phyloP scores from a whole-genome alignment of 2,329 filamentous ascomycete species.

The Pezicula neosporulosa region DNA sequence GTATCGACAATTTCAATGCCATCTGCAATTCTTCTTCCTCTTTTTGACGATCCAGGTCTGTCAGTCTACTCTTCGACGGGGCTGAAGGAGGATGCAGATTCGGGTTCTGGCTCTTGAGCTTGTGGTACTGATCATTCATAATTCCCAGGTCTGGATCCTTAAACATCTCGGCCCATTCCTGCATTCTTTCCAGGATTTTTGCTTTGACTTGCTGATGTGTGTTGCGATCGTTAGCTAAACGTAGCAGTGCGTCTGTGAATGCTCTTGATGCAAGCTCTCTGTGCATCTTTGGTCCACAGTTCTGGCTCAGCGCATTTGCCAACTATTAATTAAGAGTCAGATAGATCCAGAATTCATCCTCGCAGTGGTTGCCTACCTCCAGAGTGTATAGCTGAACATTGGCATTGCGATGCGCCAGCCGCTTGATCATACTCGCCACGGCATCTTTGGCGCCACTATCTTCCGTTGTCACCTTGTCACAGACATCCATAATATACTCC shows the following conservation, averaged over 20 bases:
- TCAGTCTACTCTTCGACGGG: conserved; percentile 88
- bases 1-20: conserved; percentile 86
- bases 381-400: conserved; percentile 78
- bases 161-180: conserved; percentile 96
- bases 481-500: conserved; percentile 52
- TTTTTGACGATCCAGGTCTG: conserved; percentile 83
- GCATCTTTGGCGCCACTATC: conserved; percentile 58
- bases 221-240: conserved; percentile 89
- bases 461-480: conserved; percentile 35
- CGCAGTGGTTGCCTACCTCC: conserved; percentile 40
- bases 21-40: conserved; percentile 98
- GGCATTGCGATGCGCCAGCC: conserved; percentile 70
- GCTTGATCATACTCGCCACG: conserved; percentile 69
- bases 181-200: conserved; percentile 96
- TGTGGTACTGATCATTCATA: conserved; percentile 93
- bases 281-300: conserved; percentile 67
- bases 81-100: conserved; percentile 89
- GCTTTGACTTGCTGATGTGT: conserved; percentile 95
- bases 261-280: conserved; percentile 68
- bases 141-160: conserved; percentile 88
- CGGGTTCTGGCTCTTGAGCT: conserved; percentile 80
- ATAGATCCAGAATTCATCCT: conserved; percentile 1
- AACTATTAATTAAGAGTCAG: conserved; percentile 39
- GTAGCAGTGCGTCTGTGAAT: conserved; percentile 86
- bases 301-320: conserved; percentile 69